Evolutionary conservation across 805 yeast species (phyloP).

Genomic region (Candida peoriensis): DNA sequence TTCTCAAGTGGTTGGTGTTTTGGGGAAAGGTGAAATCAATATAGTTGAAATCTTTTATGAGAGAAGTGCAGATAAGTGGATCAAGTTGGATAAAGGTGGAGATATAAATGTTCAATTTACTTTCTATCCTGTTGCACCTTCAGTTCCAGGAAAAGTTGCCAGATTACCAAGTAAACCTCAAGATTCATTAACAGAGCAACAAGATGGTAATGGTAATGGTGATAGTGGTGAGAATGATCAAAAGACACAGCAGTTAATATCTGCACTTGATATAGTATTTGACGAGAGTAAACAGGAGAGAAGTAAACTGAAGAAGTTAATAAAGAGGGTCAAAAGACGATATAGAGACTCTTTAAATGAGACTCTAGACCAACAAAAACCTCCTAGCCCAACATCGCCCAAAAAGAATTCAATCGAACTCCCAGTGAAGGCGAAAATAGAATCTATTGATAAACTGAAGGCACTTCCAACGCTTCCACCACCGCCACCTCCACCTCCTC

Average conservation of each 20-base stretch:
- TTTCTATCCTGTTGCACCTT: slow-evolving; percentile 20
- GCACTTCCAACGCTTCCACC: background rate
- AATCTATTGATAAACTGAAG: slow-evolving; percentile 1
- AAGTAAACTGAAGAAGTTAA: slow-evolving; percentile 15
- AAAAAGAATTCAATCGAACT: background rate
- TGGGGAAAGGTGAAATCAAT: slow-evolving; percentile 15
- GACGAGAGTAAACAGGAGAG: slow-evolving; percentile 18
- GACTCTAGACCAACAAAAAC: slow-evolving; percentile 2
- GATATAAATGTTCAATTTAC: slow-evolving; percentile 20
- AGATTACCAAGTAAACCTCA: no score
- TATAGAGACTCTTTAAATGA: slow-evolving; percentile 11
- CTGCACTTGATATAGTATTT: slow-evolving; percentile 22
- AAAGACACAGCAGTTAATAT: slow-evolving; percentile 8
- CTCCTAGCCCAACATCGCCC: no score
- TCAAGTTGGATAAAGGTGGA: slow-evolving; percentile 11
- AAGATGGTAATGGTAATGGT: background rate
- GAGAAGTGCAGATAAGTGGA: slow-evolving; percentile 12
- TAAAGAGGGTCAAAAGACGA: slow-evolving; percentile 18
- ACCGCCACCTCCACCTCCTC: background rate
- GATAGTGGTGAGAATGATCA: background rate
- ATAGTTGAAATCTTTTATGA: slow-evolving; percentile 14
- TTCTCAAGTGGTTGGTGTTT: slow-evolving; percentile 9
- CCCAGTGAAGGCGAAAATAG: background rate
- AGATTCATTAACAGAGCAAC: background rate
- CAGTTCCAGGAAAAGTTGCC: slow-evolving; percentile 14